Evolutionary conservation across 2,329 filamentous ascomycete species (phyloP).

Genomic region (Remersonia thermophila): DNA sequence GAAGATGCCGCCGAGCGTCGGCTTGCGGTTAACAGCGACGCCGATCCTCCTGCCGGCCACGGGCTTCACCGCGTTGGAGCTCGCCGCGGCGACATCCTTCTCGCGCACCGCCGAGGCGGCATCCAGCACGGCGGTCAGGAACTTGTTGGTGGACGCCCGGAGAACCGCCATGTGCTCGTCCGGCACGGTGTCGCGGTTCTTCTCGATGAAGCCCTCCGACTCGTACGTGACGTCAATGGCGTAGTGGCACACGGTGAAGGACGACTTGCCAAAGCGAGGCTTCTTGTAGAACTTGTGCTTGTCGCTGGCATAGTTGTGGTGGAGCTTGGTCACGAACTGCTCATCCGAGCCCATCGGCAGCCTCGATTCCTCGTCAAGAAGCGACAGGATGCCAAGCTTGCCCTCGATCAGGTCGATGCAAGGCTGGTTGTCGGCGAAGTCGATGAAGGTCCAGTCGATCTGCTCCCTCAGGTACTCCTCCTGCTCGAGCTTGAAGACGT

Average conservation of each 20-base stretch:
- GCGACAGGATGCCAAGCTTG: slow-evolving; percentile 81
- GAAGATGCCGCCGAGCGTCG: slow-evolving; percentile 95
- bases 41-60: slow-evolving; percentile 75
- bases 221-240: slow-evolving; percentile 97
- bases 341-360: slow-evolving; percentile 96
- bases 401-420: slow-evolving; percentile 98
- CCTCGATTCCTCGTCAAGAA: slow-evolving; percentile 92
- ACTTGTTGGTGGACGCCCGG: slow-evolving; percentile 68
- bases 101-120: slow-evolving; percentile 79
- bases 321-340: slow-evolving; percentile 90
- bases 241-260: slow-evolving; percentile 98
- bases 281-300: slow-evolving; percentile 99
- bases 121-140: slow-evolving; percentile 73
- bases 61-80: slow-evolving; percentile 63
- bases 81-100: slow-evolving; percentile 60
- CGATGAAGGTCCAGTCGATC: slow-evolving; percentile 99
- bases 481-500: slow-evolving; percentile 98
- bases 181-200: slow-evolving; percentile 96
- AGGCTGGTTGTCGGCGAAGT: slow-evolving; percentile 97
- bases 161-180: slow-evolving; percentile 96
- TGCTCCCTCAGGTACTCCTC: slow-evolving; percentile 93
- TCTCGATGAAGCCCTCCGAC: slow-evolving; percentile 97
- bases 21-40: slow-evolving; percentile 88
- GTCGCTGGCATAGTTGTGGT: slow-evolving; percentile 79
- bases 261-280: slow-evolving; percentile 89